Evolutionary conservation across 495 filamentous ascomycete genomes (phyloP).

Genomic region (Aspergillus avenaceus): DNA sequence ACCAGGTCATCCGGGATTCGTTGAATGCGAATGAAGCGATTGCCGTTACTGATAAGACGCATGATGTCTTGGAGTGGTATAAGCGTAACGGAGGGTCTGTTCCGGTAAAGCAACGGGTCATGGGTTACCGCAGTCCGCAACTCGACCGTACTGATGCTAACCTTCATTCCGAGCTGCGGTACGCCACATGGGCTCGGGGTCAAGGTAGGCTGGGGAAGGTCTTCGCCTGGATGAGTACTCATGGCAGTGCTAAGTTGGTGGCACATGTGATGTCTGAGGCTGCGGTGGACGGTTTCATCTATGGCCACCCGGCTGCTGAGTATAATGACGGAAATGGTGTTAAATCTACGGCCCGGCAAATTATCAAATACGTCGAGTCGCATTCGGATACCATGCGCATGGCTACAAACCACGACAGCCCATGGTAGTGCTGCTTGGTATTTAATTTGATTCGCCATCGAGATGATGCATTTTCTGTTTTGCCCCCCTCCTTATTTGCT

Average conservation of each 20-base stretch:
- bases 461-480: too few relatives aligned
- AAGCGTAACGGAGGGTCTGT: neutral
- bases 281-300: constrained; percentile 4
- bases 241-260: neutral
- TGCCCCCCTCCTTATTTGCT: too few relatives aligned
- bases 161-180: neutral
- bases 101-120: neutral
- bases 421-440: too few relatives aligned
- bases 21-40: constrained; percentile 5
- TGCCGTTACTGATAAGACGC: neutral
- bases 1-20: neutral
- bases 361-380: neutral
- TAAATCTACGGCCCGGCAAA: neutral
- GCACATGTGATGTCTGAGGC: neutral
- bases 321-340: neutral
- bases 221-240: constrained; percentile 1
- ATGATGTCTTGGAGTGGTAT: neutral
- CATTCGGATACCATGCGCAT: neutral
- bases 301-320: neutral
- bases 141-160: neutral
- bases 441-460: too few relatives aligned
- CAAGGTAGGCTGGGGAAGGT: neutral
- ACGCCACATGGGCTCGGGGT: neutral
- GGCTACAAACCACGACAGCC: constrained; percentile 3
- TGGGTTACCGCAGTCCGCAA: constrained; percentile 1